phyloP scores from a whole-genome alignment of 2,329 filamentous ascomycete genomes.

The Scedosporium dehoogii region DNA sequence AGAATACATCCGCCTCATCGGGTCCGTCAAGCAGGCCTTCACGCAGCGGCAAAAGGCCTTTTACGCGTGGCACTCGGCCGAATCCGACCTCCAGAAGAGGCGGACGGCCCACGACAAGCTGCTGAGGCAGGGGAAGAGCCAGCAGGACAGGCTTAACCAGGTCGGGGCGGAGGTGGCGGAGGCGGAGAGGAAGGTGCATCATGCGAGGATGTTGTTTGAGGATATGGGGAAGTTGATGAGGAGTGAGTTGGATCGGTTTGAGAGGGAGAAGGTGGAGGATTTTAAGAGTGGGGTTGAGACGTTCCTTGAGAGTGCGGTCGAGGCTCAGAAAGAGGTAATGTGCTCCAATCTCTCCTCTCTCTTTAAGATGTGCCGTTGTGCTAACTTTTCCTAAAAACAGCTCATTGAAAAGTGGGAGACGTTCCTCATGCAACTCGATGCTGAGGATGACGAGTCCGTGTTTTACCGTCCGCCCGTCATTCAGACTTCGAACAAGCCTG shows the following conservation, averaged over 20 bases:
- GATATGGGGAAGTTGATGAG: conserved; percentile 96
- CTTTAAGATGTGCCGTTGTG: background rate
- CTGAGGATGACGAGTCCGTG: conserved; percentile 71
- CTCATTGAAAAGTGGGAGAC: conserved; percentile 93
- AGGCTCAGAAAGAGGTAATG: conserved; percentile 93
- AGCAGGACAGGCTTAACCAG: conserved; percentile 91
- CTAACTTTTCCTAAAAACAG: conserved; percentile 19
- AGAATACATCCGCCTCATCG: conserved; percentile 94
- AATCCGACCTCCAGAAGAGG: conserved; percentile 83
- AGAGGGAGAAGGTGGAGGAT: conserved; percentile 95
- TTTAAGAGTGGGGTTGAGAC: conserved; percentile 98
- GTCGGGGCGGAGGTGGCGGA: conserved; percentile 90
- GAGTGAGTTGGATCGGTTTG: conserved; percentile 83
- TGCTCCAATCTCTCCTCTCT: conserved; percentile 10
- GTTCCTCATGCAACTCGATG: conserved; percentile 90
- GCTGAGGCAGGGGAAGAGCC: conserved; percentile 86
- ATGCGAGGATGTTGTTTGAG: conserved; percentile 82
- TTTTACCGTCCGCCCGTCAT: conserved; percentile 57
- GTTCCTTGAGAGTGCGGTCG: conserved; percentile 90
- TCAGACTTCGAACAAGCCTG: conserved; percentile 35
- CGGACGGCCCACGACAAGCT: conserved; percentile 87
- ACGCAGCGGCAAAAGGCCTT: conserved; percentile 89
- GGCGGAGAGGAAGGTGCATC: conserved; percentile 85
- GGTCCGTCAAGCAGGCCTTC: conserved; percentile 90
- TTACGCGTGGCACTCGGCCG: conserved; percentile 85